Evolutionary conservation across 768 basidiomycete genomes (phyloP), one percentile per base, ranked within the genome.

Genomic region (Nevesoporus exiguus): DNA sequence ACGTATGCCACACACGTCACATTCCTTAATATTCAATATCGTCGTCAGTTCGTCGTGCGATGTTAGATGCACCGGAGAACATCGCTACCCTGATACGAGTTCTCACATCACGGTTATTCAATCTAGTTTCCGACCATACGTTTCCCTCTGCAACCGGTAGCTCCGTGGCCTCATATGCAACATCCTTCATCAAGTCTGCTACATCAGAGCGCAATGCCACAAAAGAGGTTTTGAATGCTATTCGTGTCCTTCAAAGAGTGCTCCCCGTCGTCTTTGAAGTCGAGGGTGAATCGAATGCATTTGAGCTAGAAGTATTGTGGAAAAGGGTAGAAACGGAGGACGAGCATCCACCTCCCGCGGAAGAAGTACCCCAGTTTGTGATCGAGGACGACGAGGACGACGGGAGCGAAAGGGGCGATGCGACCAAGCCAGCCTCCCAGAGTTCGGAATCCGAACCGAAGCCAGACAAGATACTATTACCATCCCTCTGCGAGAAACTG

Each of bases 201-300:
- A 69, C 76, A 7, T 56, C 75, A 6, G 84, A 82, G 56, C 77
- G 81, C 58, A 90, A 84, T 61, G 76, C 93, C 27, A 87, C 88
- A 2, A 92, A 87, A 60, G 88, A 98, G 68, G 91, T 86, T 5
- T 77, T 99, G 42, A 98, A 97, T 65, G 94, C 93, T 66, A 67
- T 98, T n/a, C 82, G 96, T 27, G 82, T 98, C 8, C 80, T 99
- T 19, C 87, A 92, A 54, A 82, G 97, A 46, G 80, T 98, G 19
- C 74, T 98, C 15, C 95, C 95, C 3, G 85, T 95, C n/a, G 73
- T 98, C 40, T 94, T 95, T 62, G 90, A 88, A 62, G 75, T 83
- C 31, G 85, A 89, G 55, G 82, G 82, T 29, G 90, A 89, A 63
- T 76, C 83, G 2, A 84, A 81, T 61, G 63, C 77, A 14, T 86